Conservation (phyloP, 345 rosid species). For the Sisymbrium irio region DNA sequence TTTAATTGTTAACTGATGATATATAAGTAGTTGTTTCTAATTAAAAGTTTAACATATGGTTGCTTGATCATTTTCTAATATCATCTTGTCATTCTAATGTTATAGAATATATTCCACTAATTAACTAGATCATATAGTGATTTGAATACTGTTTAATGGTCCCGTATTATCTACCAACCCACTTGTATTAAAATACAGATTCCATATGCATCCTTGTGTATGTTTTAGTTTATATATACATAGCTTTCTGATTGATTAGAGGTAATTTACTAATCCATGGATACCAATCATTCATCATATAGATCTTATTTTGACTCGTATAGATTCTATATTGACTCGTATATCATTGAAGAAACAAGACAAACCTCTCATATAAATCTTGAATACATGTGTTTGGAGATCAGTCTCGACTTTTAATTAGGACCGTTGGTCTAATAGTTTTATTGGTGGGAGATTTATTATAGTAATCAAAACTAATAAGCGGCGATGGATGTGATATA, state of each 20-base stretch:
- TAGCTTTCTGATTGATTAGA: not conserved
- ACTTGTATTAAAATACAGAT: constrained; percentile 21
- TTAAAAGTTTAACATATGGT: not conserved
- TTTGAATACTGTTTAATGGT: constrained; percentile 25
- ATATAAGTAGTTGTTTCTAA: not conserved
- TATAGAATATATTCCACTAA: constrained; percentile 22
- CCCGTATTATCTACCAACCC: constrained; percentile 28
- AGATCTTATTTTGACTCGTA: not conserved
- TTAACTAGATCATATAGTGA: constrained; percentile 12
- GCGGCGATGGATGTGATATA: not conserved
- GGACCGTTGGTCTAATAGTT: not conserved
- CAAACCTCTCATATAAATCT: not conserved
- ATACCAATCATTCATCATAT: not conserved
- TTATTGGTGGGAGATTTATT: not conserved
- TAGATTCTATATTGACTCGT: not conserved
- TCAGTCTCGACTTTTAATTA: not conserved
- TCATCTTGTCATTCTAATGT: constrained; percentile 2
- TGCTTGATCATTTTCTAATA: constrained; percentile 12
- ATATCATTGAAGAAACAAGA: not conserved
- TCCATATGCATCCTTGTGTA: constrained; percentile 14
- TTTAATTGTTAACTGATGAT: not conserved
- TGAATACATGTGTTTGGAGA: not conserved
- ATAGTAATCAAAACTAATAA: not conserved
- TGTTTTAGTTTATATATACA: not conserved
- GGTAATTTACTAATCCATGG: constrained; percentile 1